Base-by-base conservation (phyloP, 2,329 filamentous ascomycete genomes). In the Scorias spongiosa region DNA sequence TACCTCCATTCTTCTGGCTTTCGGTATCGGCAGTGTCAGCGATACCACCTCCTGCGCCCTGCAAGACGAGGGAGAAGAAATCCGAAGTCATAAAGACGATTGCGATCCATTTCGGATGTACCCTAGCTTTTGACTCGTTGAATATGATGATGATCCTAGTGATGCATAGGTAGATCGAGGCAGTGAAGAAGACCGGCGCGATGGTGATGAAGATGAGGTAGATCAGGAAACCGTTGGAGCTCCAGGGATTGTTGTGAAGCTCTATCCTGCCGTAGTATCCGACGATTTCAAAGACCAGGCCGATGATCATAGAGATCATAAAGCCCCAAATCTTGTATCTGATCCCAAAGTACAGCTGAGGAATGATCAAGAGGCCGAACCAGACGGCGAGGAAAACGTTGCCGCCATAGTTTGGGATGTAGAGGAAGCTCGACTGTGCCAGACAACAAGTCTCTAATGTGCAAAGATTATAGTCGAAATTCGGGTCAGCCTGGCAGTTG, bases 131-230 rank as follows among this genome's bases (percentile, higher is more conserved):
- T 14, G 50, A 43, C 20, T 50, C 41, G 66, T 75, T 75, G 43
- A 76, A 73, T 41, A 66, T 65, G n/a, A 72, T 56, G 44, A 77
- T 69, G 48, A 78, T 66, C 42, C 76, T 71, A 32, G 74, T 73
- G 10, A 79, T 65, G 10, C 68, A 71, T 18, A 79, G 57, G 60
- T 76, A 77, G 51, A 77, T 70, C 45, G 66, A 68, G 2, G 68
- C 76, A 7, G 69, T 68, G 45, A 71, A 57, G 57, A 74, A 78
- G 32, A 70, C 75, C 8, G 74, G 74, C 1, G 68, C 70, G 37
- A 79, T 70, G 39, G 76, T 74, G 17, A 77, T 57, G 45, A 66
- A 69, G 54, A 73, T 70, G 42, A 78, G 72, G 48, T 77, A 72
- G n/a, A 72, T 57, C 41, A 76, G 60, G 53, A 78, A 78, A 0